Evolutionary conservation across 2,329 filamentous ascomycete genomes (phyloP).

Genomic region (Alternaria novae-zelandiae): DNA sequence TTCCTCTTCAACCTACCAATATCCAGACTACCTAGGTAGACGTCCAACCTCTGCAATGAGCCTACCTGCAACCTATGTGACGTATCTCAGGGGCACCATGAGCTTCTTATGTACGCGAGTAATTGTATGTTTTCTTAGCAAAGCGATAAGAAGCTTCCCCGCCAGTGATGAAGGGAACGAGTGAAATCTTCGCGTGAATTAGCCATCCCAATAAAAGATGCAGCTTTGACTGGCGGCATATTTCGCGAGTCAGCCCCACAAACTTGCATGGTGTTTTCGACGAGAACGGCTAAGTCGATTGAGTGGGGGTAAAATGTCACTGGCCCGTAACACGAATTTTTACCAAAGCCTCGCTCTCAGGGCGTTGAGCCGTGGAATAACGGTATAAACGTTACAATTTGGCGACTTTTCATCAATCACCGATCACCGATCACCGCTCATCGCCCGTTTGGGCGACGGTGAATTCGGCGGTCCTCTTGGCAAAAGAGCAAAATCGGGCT

Average conservation of each 20-base stretch:
- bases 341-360: too few species aligned
- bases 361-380: not conserved
- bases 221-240: not conserved
- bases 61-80: not conserved
- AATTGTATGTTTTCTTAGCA: not conserved
- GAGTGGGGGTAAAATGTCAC: not conserved
- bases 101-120: not conserved
- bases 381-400: not conserved
- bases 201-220: not conserved
- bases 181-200: not conserved
- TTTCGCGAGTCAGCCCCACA: not conserved
- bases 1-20: not conserved
- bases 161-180: not conserved
- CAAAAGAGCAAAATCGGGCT: conserved; percentile 9
- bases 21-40: too few species aligned
- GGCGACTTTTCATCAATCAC: not conserved
- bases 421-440: not conserved
- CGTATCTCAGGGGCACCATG: rapidly evolving
- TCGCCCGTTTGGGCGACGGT: not conserved
- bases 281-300: not conserved
- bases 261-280: not conserved
- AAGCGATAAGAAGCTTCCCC: not conserved
- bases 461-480: not conserved
- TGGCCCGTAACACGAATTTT: not conserved
- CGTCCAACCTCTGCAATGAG: not conserved